Evolutionary conservation across 2,329 filamentous ascomycete genomes (phyloP).

Genomic region (Orbilia javanica): DNA sequence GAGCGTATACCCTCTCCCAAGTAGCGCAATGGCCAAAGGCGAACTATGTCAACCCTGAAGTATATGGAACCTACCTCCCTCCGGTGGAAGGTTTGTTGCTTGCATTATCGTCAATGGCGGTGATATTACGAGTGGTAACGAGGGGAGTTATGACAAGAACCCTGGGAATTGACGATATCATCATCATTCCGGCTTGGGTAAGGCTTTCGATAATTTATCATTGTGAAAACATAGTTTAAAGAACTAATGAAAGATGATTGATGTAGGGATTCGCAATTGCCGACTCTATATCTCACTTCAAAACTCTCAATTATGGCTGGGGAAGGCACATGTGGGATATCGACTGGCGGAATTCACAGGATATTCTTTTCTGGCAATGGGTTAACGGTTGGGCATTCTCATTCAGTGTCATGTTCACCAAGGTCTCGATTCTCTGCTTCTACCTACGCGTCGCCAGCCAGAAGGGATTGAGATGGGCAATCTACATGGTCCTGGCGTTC

Average conservation of each 20-base stretch:
- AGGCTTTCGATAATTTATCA: neutral
- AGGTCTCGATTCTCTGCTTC: conserved; percentile 52
- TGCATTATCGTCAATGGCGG: conserved; percentile 37
- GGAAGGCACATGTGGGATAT: conserved; percentile 57
- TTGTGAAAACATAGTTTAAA: neutral
- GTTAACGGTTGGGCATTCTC: conserved; percentile 55
- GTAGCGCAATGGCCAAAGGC: conserved; percentile 51
- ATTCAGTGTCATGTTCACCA: conserved; percentile 56
- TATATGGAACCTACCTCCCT: conserved; percentile 52
- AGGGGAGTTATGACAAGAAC: conserved; percentile 47
- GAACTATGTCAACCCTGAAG: conserved; percentile 41
- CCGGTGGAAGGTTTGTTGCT: conserved; percentile 33
- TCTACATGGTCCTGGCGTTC: conserved; percentile 44
- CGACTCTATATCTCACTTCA: conserved; percentile 43
- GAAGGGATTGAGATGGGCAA: conserved; percentile 33
- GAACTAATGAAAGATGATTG: neutral
- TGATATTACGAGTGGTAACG: conserved; percentile 38
- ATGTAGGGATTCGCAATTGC: conserved; percentile 43
- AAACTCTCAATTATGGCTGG: conserved; percentile 50
- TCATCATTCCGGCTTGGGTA: conserved; percentile 56
- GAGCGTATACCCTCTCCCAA: conserved; percentile 46
- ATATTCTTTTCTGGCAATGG: conserved; percentile 55
- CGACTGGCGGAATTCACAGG: conserved; percentile 36
- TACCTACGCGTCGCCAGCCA: conserved; percentile 48
- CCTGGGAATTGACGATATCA: conserved; percentile 42